These are phyloP conservation scores for Helenozyma baotianmanensis DNA, from an alignment of 805 yeast genomes.

Conservation along the genomic window DNA sequence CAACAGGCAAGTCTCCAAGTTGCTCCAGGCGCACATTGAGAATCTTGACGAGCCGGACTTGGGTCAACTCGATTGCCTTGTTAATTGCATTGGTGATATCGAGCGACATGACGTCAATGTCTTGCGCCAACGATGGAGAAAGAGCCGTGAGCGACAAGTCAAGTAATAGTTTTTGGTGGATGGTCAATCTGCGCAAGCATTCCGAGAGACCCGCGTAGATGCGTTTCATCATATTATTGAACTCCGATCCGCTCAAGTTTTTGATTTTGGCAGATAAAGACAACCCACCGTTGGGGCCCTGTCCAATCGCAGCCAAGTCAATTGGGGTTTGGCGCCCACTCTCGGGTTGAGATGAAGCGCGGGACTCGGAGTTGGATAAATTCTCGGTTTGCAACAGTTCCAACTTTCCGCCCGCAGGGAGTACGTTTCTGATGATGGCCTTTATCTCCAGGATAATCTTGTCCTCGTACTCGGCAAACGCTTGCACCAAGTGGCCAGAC, in stretches of 20 bases:
- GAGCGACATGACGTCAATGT: constrained; percentile 48
- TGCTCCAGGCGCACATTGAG: constrained; percentile 73
- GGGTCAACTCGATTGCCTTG: constrained; percentile 66
- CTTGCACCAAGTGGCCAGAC: constrained; percentile 56
- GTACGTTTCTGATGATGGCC: constrained; percentile 50
- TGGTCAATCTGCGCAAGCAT: constrained; percentile 65
- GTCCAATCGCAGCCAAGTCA: no score
- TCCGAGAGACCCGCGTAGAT: constrained; percentile 66
- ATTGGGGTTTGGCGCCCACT: no score
- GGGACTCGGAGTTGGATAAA: no score
- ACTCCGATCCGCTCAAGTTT: constrained; percentile 67
- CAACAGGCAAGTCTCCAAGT: constrained; percentile 51
- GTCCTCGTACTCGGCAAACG: constrained; percentile 64
- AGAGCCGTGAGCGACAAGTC: constrained; percentile 52
- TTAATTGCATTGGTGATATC: constrained; percentile 66
- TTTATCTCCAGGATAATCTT: constrained; percentile 67
- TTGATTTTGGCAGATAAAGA: constrained; percentile 45
- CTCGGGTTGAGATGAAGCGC: no score
- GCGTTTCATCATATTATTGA: constrained; percentile 60
- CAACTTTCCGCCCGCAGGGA: constrained; percentile 5
- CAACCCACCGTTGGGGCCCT: no score
- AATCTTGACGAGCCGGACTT: constrained; percentile 71
- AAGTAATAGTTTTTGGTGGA: constrained; percentile 74
- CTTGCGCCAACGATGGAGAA: constrained; percentile 18
- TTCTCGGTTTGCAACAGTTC: not conserved